phyloP scores from a whole-genome alignment of 2,329 filamentous ascomycete genomes.

The Penicillium sp. region DNA sequence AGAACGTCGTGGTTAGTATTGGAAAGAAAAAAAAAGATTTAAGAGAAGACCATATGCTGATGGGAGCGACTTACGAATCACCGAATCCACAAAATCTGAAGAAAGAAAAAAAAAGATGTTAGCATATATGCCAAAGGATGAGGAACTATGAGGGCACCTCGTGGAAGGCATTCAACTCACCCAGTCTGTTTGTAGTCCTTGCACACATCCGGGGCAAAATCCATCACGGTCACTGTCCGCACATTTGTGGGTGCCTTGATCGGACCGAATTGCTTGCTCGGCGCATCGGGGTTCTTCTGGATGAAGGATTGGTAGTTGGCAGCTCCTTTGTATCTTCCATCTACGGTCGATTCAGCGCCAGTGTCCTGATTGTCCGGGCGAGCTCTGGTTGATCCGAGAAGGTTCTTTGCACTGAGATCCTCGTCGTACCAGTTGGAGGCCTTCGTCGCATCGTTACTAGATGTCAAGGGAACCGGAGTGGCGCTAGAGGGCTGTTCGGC shows the following conservation, averaged over 20 bases:
- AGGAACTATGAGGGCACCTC: too few species aligned
- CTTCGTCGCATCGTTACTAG: slow-evolving; percentile 85
- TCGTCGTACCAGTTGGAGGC: slow-evolving; percentile 89
- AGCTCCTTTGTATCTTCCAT: slow-evolving; percentile 77
- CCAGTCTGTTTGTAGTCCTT: slow-evolving; percentile 90
- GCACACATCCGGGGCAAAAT: slow-evolving; percentile 91
- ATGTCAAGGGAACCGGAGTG: slow-evolving; percentile 67
- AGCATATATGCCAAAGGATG: slow-evolving; percentile 26
- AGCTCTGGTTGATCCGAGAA: slow-evolving; percentile 37
- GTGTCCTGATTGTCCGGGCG: slow-evolving; percentile 15
- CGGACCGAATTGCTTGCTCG: slow-evolving; percentile 74
- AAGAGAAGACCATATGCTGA: not conserved
- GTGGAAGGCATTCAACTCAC: slow-evolving; percentile 32
- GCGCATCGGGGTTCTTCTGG: slow-evolving; percentile 77
- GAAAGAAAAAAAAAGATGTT: slow-evolving; percentile 29
- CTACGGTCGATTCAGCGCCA: slow-evolving; percentile 37
- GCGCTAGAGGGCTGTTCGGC: slow-evolving; percentile 61
- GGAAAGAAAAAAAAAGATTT: too few species aligned
- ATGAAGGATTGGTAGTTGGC: slow-evolving; percentile 76
- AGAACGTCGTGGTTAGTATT: not conserved
- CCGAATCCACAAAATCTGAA: slow-evolving; percentile 64
- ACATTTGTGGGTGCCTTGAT: slow-evolving; percentile 86
- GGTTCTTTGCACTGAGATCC: slow-evolving; percentile 55
- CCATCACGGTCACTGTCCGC: slow-evolving; percentile 84
- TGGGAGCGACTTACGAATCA: slow-evolving; percentile 55